phyloP scores from a whole-genome alignment of 805 yeast species.

The Saccharomyces kudriavzevii region DNA sequence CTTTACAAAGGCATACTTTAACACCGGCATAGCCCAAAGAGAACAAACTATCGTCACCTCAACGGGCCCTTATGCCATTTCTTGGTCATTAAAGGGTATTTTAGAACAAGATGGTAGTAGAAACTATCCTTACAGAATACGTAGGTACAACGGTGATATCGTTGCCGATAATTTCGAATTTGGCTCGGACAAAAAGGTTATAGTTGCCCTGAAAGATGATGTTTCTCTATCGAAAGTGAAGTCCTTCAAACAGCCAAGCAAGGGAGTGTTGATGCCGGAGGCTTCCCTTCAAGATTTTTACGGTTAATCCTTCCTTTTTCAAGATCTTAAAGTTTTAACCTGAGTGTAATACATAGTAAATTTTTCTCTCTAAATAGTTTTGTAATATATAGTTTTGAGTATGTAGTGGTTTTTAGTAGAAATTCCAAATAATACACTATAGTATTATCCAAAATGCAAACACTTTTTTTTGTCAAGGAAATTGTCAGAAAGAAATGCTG shows the following conservation, averaged over 20 bases:
- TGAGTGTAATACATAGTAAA: not conserved
- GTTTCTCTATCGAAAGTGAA: constrained; percentile 60
- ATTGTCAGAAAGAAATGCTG: not conserved
- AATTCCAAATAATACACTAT: not conserved
- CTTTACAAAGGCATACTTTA: constrained; percentile 72
- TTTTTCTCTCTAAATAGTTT: not conserved
- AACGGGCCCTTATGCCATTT: constrained; percentile 72
- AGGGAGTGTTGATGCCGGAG: constrained; percentile 35
- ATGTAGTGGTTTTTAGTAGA: not conserved
- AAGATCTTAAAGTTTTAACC: not conserved
- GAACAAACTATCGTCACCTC: constrained; percentile 71
- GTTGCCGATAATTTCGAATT: constrained; percentile 73
- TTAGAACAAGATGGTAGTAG: constrained; percentile 40
- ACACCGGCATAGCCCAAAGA: constrained; percentile 53
- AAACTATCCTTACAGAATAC: constrained; percentile 47
- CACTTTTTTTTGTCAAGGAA: not conserved
- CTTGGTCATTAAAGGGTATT: constrained; percentile 66
- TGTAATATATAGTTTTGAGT: not conserved
- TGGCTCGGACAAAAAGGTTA: constrained; percentile 61
- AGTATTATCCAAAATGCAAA: not conserved
- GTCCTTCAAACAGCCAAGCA: constrained; percentile 50
- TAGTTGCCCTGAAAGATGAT: constrained; percentile 68
- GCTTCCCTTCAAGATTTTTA: constrained; percentile 2
- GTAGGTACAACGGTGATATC: constrained; percentile 50
- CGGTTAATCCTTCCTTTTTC: not conserved